A percentile compares a stretch with the other conserved stretches of the same genome.
Evolutionary conservation across 768 basidiomycete species (phyloP).

Genomic region (Trametes cubensis): DNA sequence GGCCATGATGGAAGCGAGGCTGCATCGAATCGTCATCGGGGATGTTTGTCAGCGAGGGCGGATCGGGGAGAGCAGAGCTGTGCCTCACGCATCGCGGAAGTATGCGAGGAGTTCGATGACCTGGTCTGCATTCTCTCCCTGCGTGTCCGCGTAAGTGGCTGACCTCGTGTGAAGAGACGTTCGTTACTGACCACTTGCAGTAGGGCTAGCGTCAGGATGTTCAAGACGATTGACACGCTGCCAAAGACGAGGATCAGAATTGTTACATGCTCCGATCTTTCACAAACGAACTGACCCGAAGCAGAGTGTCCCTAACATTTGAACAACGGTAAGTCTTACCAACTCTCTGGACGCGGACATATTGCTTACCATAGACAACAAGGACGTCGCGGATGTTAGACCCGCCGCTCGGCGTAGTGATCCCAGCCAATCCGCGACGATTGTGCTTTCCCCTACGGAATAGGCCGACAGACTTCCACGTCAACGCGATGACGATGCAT

Average conservation of each 20-base stretch:
- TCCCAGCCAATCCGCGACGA: not conserved
- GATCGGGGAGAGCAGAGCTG: not conserved
- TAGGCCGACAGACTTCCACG: not conserved
- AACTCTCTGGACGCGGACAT: not conserved
- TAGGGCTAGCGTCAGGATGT: not conserved
- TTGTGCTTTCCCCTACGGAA: not conserved
- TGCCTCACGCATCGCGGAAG: slow-evolving; percentile 7
- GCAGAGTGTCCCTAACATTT: not conserved
- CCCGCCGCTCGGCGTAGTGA: not conserved
- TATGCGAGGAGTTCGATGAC: not conserved
- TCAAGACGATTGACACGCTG: not conserved
- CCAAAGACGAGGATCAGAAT: not conserved
- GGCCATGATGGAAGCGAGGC: not conserved
- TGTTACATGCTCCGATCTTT: too few species aligned
- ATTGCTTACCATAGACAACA: not conserved
- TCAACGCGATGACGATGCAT: not conserved
- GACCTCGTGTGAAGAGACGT: not conserved
- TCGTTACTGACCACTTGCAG: not conserved
- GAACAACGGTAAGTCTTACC: too few species aligned
- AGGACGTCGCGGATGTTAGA: not conserved
- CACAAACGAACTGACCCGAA: not conserved
- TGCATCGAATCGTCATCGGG: not conserved
- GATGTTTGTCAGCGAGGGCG: not conserved
- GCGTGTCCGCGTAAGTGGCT: not conserved
- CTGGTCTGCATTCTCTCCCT: not conserved